A percentile compares a stretch with the other conserved stretches of the same genome.
Conservation (phyloP, 1,284 basidiomycete genomes). For the Sparassis latifolia region DNA sequence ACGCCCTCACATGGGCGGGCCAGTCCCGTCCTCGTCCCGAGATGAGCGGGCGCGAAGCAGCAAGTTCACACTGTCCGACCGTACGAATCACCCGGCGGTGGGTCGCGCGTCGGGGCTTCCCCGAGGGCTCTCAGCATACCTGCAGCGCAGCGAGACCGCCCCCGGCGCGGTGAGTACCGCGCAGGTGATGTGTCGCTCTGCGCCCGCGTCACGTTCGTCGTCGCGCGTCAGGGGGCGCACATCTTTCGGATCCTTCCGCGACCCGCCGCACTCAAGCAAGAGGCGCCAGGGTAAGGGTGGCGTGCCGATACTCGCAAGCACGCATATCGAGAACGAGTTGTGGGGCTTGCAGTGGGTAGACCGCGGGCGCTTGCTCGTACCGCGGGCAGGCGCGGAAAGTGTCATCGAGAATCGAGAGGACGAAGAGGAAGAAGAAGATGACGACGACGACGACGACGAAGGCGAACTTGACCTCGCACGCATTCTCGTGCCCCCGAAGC, state of each 20-base stretch:
- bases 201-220: constrained; percentile 40
- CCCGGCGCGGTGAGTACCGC: constrained; percentile 43
- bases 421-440: constrained; percentile 27
- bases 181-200: constrained; percentile 56
- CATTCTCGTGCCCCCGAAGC: constrained; percentile 62
- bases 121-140: constrained; percentile 18
- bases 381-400: neutral
- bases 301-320: constrained; percentile 35
- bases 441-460: constrained; percentile 46
- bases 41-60: constrained; percentile 3
- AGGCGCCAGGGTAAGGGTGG: constrained; percentile 13
- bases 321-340: constrained; percentile 33
- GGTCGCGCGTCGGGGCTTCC: constrained; percentile 14
- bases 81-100: constrained; percentile 11
- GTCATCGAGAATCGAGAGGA: neutral
- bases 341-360: constrained; percentile 27
- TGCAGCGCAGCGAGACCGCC: constrained; percentile 19
- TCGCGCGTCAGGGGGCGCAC: constrained; percentile 25
- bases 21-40: constrained; percentile 17
- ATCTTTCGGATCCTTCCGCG: constrained; percentile 4
- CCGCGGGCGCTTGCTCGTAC: constrained; percentile 15
- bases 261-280: constrained; percentile 1
- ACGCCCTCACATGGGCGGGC: constrained; percentile 39
- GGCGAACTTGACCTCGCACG: constrained; percentile 59
- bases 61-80: constrained; percentile 9